Evolutionary conservation across 345 rosid species (phyloP).

Genomic region (Iberis pinnata): DNA sequence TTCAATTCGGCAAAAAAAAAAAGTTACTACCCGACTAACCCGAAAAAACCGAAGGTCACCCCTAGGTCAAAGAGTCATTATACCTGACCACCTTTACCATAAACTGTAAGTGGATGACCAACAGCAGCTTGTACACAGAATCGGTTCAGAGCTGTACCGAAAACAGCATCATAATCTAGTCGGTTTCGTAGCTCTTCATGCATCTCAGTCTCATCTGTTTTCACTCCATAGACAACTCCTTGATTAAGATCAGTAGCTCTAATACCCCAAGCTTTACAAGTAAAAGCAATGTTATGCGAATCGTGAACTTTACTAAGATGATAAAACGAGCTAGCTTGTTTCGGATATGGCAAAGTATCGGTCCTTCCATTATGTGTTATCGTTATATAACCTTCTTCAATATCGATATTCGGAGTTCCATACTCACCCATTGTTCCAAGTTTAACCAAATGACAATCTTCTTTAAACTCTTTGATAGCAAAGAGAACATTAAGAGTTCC

Average conservation of each 20-base stretch:
- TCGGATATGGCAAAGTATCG: constrained; percentile 91
- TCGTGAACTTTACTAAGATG: constrained; percentile 98
- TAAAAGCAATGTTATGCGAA: constrained; percentile 90
- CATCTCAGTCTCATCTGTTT: constrained; percentile 88
- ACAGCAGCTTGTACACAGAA: constrained; percentile 97
- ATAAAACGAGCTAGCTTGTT: constrained; percentile 97
- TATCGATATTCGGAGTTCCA: constrained; percentile 98
- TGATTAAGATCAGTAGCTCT: constrained; percentile 97
- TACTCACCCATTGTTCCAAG: constrained; percentile 99
- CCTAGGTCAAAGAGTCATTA: constrained; percentile 16
- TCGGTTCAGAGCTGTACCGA: constrained; percentile 90
- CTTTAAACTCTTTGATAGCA: constrained; percentile 84
- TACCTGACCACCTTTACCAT: constrained; percentile 99
- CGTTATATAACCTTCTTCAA: constrained; percentile 93
- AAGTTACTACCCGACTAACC: no score
- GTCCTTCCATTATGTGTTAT: constrained; percentile 89
- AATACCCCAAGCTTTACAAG: constrained; percentile 99
- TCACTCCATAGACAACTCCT: constrained; percentile 93
- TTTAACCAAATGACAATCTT: constrained; percentile 88
- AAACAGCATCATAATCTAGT: constrained; percentile 89
- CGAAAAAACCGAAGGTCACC: no score
- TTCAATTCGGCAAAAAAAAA: no score
- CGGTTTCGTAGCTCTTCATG: constrained; percentile 77
- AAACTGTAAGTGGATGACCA: constrained; percentile 90
- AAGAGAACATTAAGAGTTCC: constrained; percentile 93